Evolutionary conservation across 768 basidiomycete species (phyloP).

Genomic region (Leccinum ochraceum): DNA sequence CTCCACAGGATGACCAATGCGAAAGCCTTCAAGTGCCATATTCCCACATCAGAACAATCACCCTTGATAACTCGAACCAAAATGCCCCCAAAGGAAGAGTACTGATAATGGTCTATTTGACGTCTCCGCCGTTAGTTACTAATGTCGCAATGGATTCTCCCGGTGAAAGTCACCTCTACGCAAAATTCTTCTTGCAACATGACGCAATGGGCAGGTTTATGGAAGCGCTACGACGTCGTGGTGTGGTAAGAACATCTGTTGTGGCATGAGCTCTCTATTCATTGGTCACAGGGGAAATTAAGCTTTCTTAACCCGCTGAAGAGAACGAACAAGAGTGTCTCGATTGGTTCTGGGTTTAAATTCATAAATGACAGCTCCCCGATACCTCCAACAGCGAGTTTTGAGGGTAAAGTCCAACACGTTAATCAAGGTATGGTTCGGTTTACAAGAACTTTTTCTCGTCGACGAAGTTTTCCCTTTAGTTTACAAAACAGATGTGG

Average conservation of each 20-base stretch:
- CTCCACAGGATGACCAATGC: constrained; percentile 44
- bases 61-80: constrained; percentile 27
- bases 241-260: constrained; percentile 41
- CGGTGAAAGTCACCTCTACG: constrained; percentile 21
- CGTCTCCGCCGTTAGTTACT: constrained; percentile 42
- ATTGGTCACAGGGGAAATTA: constrained; percentile 30
- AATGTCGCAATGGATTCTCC: constrained; percentile 25
- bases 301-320: constrained; percentile 26
- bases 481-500: constrained; percentile 34
- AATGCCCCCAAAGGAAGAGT: constrained; percentile 18
- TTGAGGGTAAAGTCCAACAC: constrained; percentile 36
- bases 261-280: neutral
- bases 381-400: constrained; percentile 24
- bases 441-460: neutral
- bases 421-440: constrained; percentile 28
- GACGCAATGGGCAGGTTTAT: constrained; percentile 40
- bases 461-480: neutral
- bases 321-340: constrained; percentile 24
- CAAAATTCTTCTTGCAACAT: constrained; percentile 42
- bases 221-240: constrained; percentile 43
- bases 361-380: constrained; percentile 26
- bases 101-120: constrained; percentile 33
- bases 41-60: constrained; percentile 29
- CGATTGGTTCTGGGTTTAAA: constrained; percentile 28
- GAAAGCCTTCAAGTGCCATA: constrained; percentile 55